Base-by-base conservation (phyloP, 805 yeast species). In the Saccharomycopsis capsularis region DNA sequence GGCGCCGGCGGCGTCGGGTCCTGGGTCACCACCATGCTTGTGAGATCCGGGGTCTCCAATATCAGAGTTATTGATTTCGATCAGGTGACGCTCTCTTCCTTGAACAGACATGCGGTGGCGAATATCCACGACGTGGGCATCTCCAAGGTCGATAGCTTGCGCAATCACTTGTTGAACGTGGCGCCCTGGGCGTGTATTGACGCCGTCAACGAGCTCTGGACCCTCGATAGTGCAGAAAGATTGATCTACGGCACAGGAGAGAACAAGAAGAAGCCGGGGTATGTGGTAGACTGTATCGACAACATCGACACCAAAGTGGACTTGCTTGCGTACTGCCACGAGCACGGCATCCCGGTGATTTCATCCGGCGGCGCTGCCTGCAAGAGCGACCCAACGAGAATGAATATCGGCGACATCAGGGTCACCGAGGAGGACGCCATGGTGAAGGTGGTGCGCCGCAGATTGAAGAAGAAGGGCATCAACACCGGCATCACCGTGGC, bases 1-100 rank as follows among this genome's bases (percentile, higher is more conserved):
- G 99, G 99, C 27, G 93, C 91, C 16, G 99, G 99, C 51, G 99
- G 99, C 51, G 99, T 93, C 37, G 99, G 99, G 2, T 90, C 97
- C 0, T 90, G 96, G 91, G 95, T 83, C 22, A 82, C 85, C 11
- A 83, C 95, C 9, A 87, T 95, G 85, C 73, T 93, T 49, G 84
- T 85, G 1, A 79, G 99, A 59, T 85, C 95, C 16, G 99, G 99
- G 15, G 82, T 90, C 36, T 82, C 84, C 19, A 75, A 78, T 51
- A 63, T 93, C 46, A 75, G 89, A 57, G 74, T 93, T 49, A 80
- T 93, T 47, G 99, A 93, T 66, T 93, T 93, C 62, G 99, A 93
- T 65, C 99, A 93, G 68, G 97, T 93, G 24, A 81, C 96, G 1
- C 70, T 93, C 51, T 85, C 95, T 44, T 87, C 96, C 6, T 71